These are phyloP conservation scores for Trematosphaeria pertusa DNA, from an alignment of 2,329 filamentous ascomycete species.

Conservation along the genomic window DNA sequence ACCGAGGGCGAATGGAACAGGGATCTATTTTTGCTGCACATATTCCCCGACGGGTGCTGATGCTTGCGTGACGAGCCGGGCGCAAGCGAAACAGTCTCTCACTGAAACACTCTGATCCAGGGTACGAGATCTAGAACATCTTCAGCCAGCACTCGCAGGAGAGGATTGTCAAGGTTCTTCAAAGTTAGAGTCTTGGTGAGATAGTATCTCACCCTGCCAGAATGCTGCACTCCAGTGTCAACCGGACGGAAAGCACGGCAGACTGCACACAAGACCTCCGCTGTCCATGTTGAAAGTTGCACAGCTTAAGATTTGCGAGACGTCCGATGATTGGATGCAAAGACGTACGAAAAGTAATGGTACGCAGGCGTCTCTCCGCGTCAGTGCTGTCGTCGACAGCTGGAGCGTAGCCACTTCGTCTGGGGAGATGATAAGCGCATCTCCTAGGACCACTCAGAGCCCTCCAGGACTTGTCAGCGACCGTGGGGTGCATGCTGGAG, in stretches of 20 bases:
- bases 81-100: constrained; percentile 2
- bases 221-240: neutral
- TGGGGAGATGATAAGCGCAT: too few relatives aligned
- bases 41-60: constrained; percentile 3
- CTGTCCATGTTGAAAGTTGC: constrained; percentile 16
- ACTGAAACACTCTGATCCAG: neutral
- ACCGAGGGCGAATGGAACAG: too few relatives aligned
- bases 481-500: constrained; percentile 5
- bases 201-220: too few relatives aligned
- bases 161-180: too few relatives aligned
- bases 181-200: too few relatives aligned
- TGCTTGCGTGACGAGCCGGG: constrained; percentile 1
- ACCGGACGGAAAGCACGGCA: neutral
- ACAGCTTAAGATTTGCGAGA: constrained; percentile 5
- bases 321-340: too few relatives aligned
- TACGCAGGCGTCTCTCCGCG: too few relatives aligned
- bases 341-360: too few relatives aligned
- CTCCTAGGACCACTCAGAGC: too few relatives aligned
- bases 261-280: constrained; percentile 7
- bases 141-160: neutral
- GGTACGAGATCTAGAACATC: constrained; percentile 12
- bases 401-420: too few relatives aligned
- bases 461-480: neutral
- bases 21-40: too few relatives aligned
- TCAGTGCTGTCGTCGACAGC: too few relatives aligned